Conservation (phyloP, 495 filamentous ascomycete genomes). For the Penicillium soppii region DNA sequence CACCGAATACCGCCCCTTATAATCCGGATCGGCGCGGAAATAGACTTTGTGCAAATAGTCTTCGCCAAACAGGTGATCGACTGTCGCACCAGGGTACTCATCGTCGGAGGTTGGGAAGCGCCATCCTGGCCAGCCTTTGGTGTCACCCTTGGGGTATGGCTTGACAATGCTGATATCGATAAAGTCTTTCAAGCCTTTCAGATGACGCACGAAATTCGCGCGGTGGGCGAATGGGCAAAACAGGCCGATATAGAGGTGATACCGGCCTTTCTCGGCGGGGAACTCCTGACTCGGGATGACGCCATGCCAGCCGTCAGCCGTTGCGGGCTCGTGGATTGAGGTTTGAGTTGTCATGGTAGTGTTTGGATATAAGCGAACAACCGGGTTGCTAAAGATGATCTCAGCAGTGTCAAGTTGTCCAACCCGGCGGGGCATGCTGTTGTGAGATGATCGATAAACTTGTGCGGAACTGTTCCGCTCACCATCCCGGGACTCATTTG, state of each 20-base stretch:
- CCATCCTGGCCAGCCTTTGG: slow-evolving; percentile 52
- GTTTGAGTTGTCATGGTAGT: neutral
- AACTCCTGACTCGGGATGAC: slow-evolving; percentile 41
- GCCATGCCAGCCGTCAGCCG: slow-evolving; percentile 43
- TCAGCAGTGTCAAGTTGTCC: too few species aligned
- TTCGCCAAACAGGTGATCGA: slow-evolving; percentile 50
- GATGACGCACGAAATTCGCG: slow-evolving; percentile 55
- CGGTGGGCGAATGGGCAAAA: slow-evolving; percentile 67
- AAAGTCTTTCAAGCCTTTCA: slow-evolving; percentile 75
- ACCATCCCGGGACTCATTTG: too few species aligned
- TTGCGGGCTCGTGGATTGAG: slow-evolving; percentile 19
- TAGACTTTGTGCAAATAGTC: slow-evolving; percentile 53
- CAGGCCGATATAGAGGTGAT: slow-evolving; percentile 72
- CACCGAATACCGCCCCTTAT: slow-evolving; percentile 55
- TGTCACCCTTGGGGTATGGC: slow-evolving; percentile 61
- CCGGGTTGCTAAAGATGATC: neutral
- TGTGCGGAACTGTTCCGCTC: too few species aligned
- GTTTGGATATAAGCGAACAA: neutral
- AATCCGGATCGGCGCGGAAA: slow-evolving; percentile 49
- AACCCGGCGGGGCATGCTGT: too few species aligned
- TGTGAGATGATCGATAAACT: too few species aligned
- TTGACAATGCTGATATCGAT: slow-evolving; percentile 71
- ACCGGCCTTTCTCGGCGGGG: slow-evolving; percentile 67
- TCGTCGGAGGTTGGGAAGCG: slow-evolving; percentile 45
- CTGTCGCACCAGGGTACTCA: slow-evolving; percentile 51